Evolutionary conservation across 2,329 filamentous ascomycete species (phyloP).

Genomic region (Pseudocercospora fuligena): DNA sequence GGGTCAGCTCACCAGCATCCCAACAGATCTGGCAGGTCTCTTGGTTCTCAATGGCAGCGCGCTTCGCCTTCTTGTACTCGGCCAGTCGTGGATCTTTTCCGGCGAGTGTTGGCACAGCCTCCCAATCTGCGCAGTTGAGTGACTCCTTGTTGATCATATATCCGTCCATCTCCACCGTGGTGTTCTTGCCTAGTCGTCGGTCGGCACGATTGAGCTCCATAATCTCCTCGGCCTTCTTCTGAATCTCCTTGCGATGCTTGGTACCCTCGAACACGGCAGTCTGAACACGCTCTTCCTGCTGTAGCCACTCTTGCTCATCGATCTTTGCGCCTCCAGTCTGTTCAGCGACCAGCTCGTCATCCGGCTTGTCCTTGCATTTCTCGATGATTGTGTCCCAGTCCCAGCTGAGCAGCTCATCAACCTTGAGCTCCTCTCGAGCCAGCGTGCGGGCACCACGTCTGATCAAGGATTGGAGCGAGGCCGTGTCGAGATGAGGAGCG

Average conservation of each 20-base stretch:
- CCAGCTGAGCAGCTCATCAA: constrained; percentile 63
- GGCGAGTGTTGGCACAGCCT: constrained; percentile 62
- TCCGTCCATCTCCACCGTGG: constrained; percentile 61
- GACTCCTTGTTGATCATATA: constrained; percentile 63
- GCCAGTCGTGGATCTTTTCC: constrained; percentile 60
- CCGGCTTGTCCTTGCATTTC: constrained; percentile 59
- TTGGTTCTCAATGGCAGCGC: constrained; percentile 54
- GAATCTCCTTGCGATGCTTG: constrained; percentile 50
- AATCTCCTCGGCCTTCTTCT: constrained; percentile 38
- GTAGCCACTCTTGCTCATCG: constrained; percentile 62
- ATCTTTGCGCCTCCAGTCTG: constrained; percentile 35
- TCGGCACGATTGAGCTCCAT: constrained; percentile 47
- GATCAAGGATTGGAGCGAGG: constrained; percentile 59
- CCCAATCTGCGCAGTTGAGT: constrained; percentile 58
- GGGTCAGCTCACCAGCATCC: constrained; percentile 53
- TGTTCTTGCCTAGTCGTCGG: constrained; percentile 61
- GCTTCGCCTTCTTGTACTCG: constrained; percentile 56
- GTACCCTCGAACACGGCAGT: constrained; percentile 63
- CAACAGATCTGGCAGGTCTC: constrained; percentile 59
- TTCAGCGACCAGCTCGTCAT: constrained; percentile 48
- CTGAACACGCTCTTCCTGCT: constrained; percentile 61
- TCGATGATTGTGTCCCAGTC: constrained; percentile 59
- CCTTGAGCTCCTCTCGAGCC: constrained; percentile 57
- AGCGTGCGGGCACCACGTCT: constrained; percentile 60
- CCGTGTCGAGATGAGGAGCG: constrained; percentile 57